These are phyloP conservation scores for Fusarium caatingaense DNA, from an alignment of 2,329 filamentous ascomycete genomes.

Conservation along the genomic window DNA sequence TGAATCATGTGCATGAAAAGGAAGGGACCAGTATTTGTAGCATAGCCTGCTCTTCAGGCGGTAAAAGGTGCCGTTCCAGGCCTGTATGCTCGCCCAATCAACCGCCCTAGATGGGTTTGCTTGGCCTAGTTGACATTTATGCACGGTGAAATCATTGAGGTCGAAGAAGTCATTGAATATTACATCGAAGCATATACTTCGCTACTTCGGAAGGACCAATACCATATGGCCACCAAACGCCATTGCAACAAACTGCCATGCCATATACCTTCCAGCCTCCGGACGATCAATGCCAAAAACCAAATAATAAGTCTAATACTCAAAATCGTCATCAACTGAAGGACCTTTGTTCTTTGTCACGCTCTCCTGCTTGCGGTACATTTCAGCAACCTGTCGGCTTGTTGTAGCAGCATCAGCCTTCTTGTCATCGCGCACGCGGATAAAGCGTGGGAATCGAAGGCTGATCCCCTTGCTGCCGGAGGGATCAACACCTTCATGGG, in stretches of 20 bases:
- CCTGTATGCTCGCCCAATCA: neutral
- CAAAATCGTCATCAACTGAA: constrained; percentile 94
- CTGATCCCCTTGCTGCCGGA: constrained; percentile 82
- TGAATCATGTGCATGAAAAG: neutral
- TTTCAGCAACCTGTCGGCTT: constrained; percentile 88
- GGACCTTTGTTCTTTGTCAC: constrained; percentile 88
- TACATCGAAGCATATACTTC: constrained; percentile 1
- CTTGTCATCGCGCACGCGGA: constrained; percentile 93
- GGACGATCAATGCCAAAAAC: neutral
- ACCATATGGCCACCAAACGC: constrained; percentile 17
- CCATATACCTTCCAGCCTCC: constrained; percentile 1
- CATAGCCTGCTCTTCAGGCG: too few relatives aligned
- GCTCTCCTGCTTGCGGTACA: constrained; percentile 96
- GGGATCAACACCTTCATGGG: constrained; percentile 80
- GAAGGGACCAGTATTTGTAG: neutral
- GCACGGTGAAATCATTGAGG: neutral
- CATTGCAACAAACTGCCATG: constrained; percentile 14
- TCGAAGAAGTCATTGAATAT: constrained; percentile 2
- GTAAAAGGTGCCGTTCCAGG: neutral
- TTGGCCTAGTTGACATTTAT: neutral
- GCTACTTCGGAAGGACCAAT: neutral
- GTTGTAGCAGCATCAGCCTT: constrained; percentile 91
- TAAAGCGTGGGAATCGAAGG: constrained; percentile 91
- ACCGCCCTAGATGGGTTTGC: neutral
- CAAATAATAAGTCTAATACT: constrained; percentile 72